Conservation (phyloP, 2,329 filamentous ascomycete species). For the Coniochaeta sp. region DNA sequence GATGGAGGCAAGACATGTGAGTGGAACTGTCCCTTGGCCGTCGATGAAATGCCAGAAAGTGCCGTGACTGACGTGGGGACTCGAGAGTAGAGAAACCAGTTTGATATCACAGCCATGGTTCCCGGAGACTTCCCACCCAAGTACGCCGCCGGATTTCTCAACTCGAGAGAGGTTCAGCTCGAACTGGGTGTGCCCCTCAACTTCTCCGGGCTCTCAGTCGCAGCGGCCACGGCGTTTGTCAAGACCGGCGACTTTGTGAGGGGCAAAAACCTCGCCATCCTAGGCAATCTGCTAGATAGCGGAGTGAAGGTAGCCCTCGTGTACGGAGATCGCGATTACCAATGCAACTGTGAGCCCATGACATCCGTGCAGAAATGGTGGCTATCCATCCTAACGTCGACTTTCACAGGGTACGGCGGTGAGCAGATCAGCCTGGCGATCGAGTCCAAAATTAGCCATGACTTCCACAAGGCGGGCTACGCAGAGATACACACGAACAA, state of each 20-base stretch:
- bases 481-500: conserved; percentile 52
- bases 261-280: conserved; percentile 27
- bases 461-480: conserved; percentile 57
- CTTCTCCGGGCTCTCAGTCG: conserved; percentile 36
- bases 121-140: conserved; percentile 40
- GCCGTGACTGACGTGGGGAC: neutral
- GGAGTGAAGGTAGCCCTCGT: conserved; percentile 47
- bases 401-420: conserved; percentile 32
- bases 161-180: conserved; percentile 42
- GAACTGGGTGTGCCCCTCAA: conserved; percentile 53
- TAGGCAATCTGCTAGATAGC: conserved; percentile 42
- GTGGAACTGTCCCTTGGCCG: neutral
- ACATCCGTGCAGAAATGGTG: neutral
- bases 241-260: conserved; percentile 20
- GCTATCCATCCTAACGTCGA: conserved; percentile 11
- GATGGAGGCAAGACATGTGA: conserved; percentile 4
- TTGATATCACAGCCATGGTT: conserved; percentile 42
- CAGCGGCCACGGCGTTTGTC: conserved; percentile 33
- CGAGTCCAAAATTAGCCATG: conserved; percentile 48
- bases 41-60: neutral
- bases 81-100: conserved; percentile 31
- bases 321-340: conserved; percentile 49
- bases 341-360: conserved; percentile 29
- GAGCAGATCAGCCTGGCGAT: conserved; percentile 45
- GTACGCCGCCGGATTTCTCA: conserved; percentile 46